Evolutionary conservation across 2,329 filamentous ascomycete species (phyloP), one percentile per base, ranked within the genome.

Genomic region (Curvularia sp.): DNA sequence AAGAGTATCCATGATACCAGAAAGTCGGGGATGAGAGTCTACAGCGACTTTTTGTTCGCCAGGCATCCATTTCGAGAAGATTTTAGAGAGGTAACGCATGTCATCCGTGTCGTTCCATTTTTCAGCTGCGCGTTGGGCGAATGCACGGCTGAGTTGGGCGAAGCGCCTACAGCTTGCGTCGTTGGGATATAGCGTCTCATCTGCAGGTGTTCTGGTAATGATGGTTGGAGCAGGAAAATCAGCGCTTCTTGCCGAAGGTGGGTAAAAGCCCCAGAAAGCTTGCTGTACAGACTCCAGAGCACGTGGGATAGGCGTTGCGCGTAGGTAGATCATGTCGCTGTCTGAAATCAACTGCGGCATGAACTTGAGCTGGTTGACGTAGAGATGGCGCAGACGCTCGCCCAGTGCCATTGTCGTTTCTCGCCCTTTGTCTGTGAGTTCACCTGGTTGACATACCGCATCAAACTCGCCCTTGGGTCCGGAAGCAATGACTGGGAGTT

Each of bases 1-100:
- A 71, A 98, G 85, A 0, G 92, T 95, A 78, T 99, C 95, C 90
- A 96, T 92, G 69, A 99, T 89, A 53, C 95, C 95, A 5, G 88
- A 93, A 12, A 98, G 82, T 44, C 93, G 85, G 0, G 95, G 95
- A 59, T 89, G 89, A 0, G 88, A 89, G 76, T 97, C 93, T 8
- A 98, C 91, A 26, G 90, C 91, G 8, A 97, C 88, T 39, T 84
- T 83, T 30, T 75, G 74, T 46, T 84, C 83, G 7, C 87, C 83
- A 0, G 92, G 92, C 91, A 98, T 96, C 87, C 90, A 96, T 75
- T 90, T 92, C 35, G 89, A 88, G 53, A 93, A 87, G 58, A 91
- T 79, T 60, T 85, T 88, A 68, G 90, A 93, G 24, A 97, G 80
- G 74, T 96, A 93, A 31, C 85, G 84, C 88, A 98, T 94, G 58